Conservation (phyloP, 345 rosid genomes). For the Populus tremula region DNA sequence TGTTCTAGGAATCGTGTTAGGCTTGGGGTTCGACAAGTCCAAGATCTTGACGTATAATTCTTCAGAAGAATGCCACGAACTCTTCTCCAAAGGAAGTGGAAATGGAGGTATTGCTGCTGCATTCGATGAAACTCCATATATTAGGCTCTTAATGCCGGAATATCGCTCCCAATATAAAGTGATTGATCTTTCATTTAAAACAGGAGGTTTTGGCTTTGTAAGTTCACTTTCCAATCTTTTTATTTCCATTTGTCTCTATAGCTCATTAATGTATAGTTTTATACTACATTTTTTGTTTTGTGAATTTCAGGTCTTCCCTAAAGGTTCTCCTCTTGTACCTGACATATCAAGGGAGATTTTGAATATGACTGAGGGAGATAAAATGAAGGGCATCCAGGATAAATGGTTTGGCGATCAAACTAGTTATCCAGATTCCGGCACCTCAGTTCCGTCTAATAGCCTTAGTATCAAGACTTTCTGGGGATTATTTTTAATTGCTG, state of each 20-base stretch:
- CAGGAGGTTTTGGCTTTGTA: too few relatives aligned
- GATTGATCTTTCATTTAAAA: too few relatives aligned
- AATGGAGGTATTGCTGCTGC: too few relatives aligned
- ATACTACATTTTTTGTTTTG: too few relatives aligned
- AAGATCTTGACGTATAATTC: conserved; percentile 17
- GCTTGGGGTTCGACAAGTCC: conserved; percentile 12
- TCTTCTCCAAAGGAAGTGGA: too few relatives aligned
- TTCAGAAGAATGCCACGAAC: conserved; percentile 20
- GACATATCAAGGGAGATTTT: conserved; percentile 13
- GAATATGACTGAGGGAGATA: conserved; percentile 13
- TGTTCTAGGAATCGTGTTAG: conserved; percentile 26
- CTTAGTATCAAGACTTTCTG: conserved; percentile 14
- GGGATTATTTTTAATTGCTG: conserved; percentile 21
- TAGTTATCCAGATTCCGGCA: background rate
- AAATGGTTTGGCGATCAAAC: conserved; percentile 13
- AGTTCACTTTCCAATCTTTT: too few relatives aligned
- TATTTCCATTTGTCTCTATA: too few relatives aligned
- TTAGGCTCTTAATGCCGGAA: too few relatives aligned
- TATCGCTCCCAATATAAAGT: too few relatives aligned
- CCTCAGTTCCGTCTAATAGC: background rate
- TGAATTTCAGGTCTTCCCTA: background rate
- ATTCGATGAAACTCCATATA: too few relatives aligned
- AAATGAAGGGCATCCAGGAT: conserved; percentile 12
- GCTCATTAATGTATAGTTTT: too few relatives aligned
- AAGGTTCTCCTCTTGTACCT: conserved; percentile 13